A percentile compares a stretch with the other conserved stretches of the same genome.
Evolutionary conservation across 345 rosid genomes (phyloP).

Genomic region (Geranium brycei): DNA sequence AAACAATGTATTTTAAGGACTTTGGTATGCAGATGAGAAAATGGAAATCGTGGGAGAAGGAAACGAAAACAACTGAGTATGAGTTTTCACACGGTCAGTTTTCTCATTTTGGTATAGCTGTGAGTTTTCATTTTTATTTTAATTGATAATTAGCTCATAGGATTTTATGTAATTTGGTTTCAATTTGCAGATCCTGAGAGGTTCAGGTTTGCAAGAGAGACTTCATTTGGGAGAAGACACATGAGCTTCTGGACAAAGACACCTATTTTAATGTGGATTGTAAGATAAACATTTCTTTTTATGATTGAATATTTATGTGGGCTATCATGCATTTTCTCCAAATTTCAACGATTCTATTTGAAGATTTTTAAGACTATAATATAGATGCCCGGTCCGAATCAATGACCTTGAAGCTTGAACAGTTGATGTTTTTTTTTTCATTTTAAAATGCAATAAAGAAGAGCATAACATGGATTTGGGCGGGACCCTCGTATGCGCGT

Average conservation of each 20-base stretch:
- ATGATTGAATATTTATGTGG: too few relatives aligned
- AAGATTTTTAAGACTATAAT: too few relatives aligned
- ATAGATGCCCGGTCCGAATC: too few relatives aligned
- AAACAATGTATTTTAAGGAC: background rate
- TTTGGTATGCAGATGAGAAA: background rate
- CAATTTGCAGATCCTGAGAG: slow-evolving; percentile 62
- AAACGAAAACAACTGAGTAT: background rate
- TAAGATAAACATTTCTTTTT: slow-evolving; percentile 19
- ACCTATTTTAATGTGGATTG: slow-evolving; percentile 55
- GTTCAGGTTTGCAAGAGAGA: slow-evolving; percentile 88
- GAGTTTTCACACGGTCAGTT: background rate
- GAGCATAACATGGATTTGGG: too few relatives aligned
- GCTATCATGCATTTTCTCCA: too few relatives aligned
- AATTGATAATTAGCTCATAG: background rate
- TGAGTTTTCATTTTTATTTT: too few relatives aligned
- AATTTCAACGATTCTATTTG: too few relatives aligned
- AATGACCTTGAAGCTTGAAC: too few relatives aligned
- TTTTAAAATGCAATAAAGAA: too few relatives aligned
- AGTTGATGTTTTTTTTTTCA: too few relatives aligned
- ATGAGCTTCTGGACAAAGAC: slow-evolving; percentile 50
- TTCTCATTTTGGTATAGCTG: too few relatives aligned
- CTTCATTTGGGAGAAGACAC: slow-evolving; percentile 89
- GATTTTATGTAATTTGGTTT: background rate
- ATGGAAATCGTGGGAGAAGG: background rate
- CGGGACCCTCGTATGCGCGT: too few relatives aligned